Evolutionary conservation across 495 filamentous ascomycete genomes (phyloP).

Genomic region (Daldinia bambusicola): DNA sequence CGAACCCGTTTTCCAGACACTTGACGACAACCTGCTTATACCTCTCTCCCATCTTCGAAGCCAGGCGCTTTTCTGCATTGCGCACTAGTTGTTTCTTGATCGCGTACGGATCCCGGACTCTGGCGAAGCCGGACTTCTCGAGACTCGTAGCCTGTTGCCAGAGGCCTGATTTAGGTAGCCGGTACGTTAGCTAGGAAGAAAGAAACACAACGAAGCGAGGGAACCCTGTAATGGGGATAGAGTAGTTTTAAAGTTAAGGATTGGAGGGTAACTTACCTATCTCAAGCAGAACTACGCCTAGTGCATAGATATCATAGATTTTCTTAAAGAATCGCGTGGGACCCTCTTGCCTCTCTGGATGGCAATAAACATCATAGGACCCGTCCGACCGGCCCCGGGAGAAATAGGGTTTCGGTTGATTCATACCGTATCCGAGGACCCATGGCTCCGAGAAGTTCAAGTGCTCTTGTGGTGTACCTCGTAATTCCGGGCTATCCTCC

Average conservation of each 20-base stretch:
- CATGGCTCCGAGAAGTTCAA: constrained; percentile 43
- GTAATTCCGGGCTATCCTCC: neutral
- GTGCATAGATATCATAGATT: constrained; percentile 51
- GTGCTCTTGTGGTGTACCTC: neutral
- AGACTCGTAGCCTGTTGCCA: constrained; percentile 44
- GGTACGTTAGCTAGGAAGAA: neutral
- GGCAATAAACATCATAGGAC: constrained; percentile 46
- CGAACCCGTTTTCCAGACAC: constrained; percentile 47
- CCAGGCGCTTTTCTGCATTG: constrained; percentile 41
- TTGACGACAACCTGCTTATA: constrained; percentile 47
- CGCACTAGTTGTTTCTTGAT: constrained; percentile 24
- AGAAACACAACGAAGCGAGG: neutral
- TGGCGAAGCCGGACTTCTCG: constrained; percentile 43
- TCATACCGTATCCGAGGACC: constrained; percentile 50
- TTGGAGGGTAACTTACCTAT: constrained; percentile 41
- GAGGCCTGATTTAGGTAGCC: constrained; percentile 24
- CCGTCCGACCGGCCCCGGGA: constrained; percentile 40
- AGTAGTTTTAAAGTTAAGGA: neutral
- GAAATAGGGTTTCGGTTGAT: constrained; percentile 41
- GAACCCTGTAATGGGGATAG: neutral
- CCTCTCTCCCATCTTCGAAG: constrained; percentile 45
- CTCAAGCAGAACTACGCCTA: constrained; percentile 48
- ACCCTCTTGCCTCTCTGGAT: constrained; percentile 46
- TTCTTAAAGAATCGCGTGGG: constrained; percentile 45
- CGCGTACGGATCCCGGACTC: constrained; percentile 42